Evolutionary conservation across 768 basidiomycete species (phyloP), one percentile per base, ranked within the genome.

Genomic region (Termitomyces bulborhizus): DNA sequence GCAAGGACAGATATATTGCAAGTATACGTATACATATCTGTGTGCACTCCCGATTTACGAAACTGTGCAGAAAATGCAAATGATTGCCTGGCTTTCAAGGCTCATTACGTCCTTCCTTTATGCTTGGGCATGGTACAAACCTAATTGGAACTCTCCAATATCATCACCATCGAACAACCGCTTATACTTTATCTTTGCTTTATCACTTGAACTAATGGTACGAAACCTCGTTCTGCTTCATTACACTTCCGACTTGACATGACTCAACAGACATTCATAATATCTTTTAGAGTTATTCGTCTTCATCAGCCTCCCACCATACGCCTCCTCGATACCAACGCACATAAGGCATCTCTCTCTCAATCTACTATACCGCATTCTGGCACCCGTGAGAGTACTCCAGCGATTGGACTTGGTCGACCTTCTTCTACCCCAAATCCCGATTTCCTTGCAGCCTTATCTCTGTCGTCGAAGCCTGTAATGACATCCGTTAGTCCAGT

Each of bases 291-390:
- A 47, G 72, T 81, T 15, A 73, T 92, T 34, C 81, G 78, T 37
- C 66, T 90, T 6, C 84, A 85, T 55, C 83, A 79, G 16, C 86
- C 90, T 1, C 88, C 89, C 9, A 64, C 80, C 2, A 82, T 92
- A 49, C 84, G 86, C 43, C 80, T 92, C 26, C 76, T 90, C 44
- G 79, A 86, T 62, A 78, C 82, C 7, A 75, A 76, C 46, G 63
- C 72, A 12, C 77, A 79, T 56, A 69, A 62, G 46, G 60, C 73
- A 7, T 62, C 73, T 13, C 63, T 70, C 37, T 78, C 76, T 41
- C 69, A 75, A 48, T 75, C 77, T 39, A 66, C 70, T 15, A 83
- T 81, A 7, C 78, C 82, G 8, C 69, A 65, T 36, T 60, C 63
- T 21, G 27, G 41, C 9, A 46, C 40, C 21, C 63, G 57, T 15